Evolutionary conservation across 495 filamentous ascomycete species (phyloP), one percentile per base, ranked within the genome.

Genomic region (Penicillium arizonense): DNA sequence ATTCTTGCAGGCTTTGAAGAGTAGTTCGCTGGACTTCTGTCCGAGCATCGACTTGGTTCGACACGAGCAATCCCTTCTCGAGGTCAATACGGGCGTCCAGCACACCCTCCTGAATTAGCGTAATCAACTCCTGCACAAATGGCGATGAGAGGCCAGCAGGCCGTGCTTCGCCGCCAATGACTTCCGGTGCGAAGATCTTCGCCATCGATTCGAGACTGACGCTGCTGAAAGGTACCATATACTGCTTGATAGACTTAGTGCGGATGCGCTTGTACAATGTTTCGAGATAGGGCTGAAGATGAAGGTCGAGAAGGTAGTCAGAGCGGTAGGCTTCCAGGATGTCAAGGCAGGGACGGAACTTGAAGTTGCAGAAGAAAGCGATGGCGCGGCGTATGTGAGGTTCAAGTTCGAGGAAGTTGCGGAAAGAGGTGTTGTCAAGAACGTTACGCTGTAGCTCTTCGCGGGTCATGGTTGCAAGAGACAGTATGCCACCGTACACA

Each of bases 381-480:
- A 98, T 87, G 21, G 94, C 95, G 16, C 90, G 89, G 44, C 95
- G 88, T 54, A 98, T 88, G 59, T 97, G 92, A 1, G 95, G 92
- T 64, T 97, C 94, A 2, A 93, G 80, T 66, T 98, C 93, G 3
- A 98, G 82, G 69, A 91, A 97, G 42, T 78, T 83, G 40, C 95
- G 85, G 77, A 98, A 98, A 30, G 75, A 72, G 23, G 71, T 70
- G 57, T 89, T 93, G 14, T 92, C 90, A 0, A 98, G 82, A 8
- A 97, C 89, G 16, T 76, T 73, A 5, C 60, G 69, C 62, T 96
- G 89, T 13, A 98, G 76, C 53, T 89, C 82, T 9, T 73, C 71
- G 37, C 94, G 83, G 42, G 87, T 80, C 90, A 97, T 95, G 1
- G 90, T 88, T 23, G 92, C 92, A 16, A 98, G 83, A 2, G 94